Evolutionary conservation across 2,329 filamentous ascomycete species (phyloP).

Genomic region (Alternaria burnsii): DNA sequence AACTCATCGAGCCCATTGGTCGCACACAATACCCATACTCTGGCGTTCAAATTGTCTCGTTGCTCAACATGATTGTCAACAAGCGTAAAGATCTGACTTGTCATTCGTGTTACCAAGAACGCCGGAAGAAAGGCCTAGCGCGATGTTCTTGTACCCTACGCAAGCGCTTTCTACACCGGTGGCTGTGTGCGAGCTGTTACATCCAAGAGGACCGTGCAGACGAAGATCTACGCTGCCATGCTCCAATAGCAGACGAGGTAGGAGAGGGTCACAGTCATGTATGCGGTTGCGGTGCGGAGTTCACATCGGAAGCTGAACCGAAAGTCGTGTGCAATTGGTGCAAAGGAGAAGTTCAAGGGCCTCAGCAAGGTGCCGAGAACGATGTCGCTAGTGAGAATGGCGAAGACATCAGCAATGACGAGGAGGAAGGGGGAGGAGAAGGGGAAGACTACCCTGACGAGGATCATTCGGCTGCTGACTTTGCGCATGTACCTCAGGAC

Average conservation of each 20-base stretch:
- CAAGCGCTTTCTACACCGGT: slow-evolving; percentile 29
- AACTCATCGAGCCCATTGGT: slow-evolving; percentile 16
- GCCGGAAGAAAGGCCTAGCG: neutral
- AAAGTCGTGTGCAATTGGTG: slow-evolving; percentile 21
- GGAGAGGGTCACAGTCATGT: slow-evolving; percentile 2
- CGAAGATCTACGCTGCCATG: neutral
- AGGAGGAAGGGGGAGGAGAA: neutral
- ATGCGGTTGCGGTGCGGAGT: slow-evolving; percentile 13
- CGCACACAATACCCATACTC: slow-evolving; percentile 25
- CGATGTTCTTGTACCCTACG: slow-evolving; percentile 28
- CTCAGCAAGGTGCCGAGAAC: neutral
- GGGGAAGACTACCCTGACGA: slow-evolving; percentile 7
- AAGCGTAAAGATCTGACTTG: slow-evolving; percentile 23
- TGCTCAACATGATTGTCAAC: neutral
- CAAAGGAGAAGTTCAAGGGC: slow-evolving; percentile 6
- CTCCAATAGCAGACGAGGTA: neutral
- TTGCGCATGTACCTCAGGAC: neutral
- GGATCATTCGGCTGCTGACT: slow-evolving; percentile 14
- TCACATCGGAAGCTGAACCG: neutral
- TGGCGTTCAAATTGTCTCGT: slow-evolving; percentile 16
- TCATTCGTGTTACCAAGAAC: slow-evolving; percentile 20
- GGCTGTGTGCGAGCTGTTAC: slow-evolving; percentile 29
- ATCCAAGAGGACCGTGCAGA: slow-evolving; percentile 3
- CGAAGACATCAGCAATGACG: neutral
- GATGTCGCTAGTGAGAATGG: neutral